phyloP scores from a whole-genome alignment of 2,329 filamentous ascomycete species.

The Neopestalotiopsis clavispora region DNA sequence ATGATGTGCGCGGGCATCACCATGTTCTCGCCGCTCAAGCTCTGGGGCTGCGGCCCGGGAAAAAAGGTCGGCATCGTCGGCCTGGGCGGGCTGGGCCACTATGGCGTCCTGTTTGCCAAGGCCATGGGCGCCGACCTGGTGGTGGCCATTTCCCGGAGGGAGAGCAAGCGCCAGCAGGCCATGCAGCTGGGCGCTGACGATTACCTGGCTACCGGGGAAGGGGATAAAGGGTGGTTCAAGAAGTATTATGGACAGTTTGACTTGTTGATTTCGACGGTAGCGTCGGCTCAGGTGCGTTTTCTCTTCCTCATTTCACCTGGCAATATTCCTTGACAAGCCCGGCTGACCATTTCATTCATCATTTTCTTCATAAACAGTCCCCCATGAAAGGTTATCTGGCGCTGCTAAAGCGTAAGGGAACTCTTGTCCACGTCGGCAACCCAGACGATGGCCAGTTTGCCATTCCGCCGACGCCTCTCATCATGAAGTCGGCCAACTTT shows the following conservation, averaged over 20 bases:
- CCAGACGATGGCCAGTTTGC: constrained; percentile 51
- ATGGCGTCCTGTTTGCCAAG: constrained; percentile 67
- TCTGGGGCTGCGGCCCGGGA: constrained; percentile 64
- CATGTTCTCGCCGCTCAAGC: constrained; percentile 61
- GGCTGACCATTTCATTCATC: not conserved
- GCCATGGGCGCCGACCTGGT: constrained; percentile 63
- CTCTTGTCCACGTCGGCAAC: constrained; percentile 67
- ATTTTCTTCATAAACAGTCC: constrained; percentile 41
- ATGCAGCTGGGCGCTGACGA: constrained; percentile 54
- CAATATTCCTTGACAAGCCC: not conserved
- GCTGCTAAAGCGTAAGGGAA: constrained; percentile 61
- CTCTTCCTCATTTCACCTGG: not conserved
- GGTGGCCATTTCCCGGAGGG: constrained; percentile 55
- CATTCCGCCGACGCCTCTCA: constrained; percentile 18
- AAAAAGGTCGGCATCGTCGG: constrained; percentile 70
- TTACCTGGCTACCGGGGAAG: constrained; percentile 42
- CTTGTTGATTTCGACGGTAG: constrained; percentile 59
- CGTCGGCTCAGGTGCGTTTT: constrained; percentile 32
- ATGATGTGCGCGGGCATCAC: constrained; percentile 73
- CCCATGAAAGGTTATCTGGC: constrained; percentile 62
- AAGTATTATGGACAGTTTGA: constrained; percentile 54
- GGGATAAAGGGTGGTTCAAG: constrained; percentile 52
- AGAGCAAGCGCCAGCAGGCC: constrained; percentile 54
- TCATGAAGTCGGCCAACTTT: constrained; percentile 54
- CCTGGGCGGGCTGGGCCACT: constrained; percentile 69